Evolutionary conservation across 2,329 filamentous ascomycete species (phyloP).

Genomic region (Alternaria atra): DNA sequence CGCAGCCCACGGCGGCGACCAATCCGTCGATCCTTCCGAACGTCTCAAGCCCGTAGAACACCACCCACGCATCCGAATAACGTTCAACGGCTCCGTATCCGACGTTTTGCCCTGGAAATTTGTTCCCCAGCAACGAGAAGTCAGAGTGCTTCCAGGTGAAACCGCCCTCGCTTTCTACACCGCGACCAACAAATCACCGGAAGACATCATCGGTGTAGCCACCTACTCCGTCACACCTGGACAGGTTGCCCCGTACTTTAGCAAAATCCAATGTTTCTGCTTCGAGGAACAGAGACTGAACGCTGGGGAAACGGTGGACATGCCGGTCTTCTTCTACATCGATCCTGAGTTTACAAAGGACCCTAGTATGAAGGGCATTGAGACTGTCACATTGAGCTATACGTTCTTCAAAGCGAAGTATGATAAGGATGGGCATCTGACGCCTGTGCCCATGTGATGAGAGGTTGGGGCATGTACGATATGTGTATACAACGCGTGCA

Average conservation of each 20-base stretch:
- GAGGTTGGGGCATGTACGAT: slow-evolving; percentile 15
- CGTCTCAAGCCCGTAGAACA: slow-evolving; percentile 82
- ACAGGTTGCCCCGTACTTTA: slow-evolving; percentile 96
- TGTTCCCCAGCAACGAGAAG: slow-evolving; percentile 93
- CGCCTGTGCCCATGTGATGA: slow-evolving; percentile 58
- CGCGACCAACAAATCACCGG: slow-evolving; percentile 86
- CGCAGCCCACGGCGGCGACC: slow-evolving; percentile 67
- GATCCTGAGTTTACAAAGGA: slow-evolving; percentile 95
- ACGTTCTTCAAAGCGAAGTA: slow-evolving; percentile 97
- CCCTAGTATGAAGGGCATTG: slow-evolving; percentile 89
- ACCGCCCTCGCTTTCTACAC: slow-evolving; percentile 98
- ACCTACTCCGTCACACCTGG: slow-evolving; percentile 97
- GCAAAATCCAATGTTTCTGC: slow-evolving; percentile 99
- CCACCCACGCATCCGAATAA: slow-evolving; percentile 88
- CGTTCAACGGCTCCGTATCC: slow-evolving; percentile 94
- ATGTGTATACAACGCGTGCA: neutral
- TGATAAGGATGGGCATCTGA: slow-evolving; percentile 79
- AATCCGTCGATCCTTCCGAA: slow-evolving; percentile 71
- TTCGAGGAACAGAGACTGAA: slow-evolving; percentile 95
- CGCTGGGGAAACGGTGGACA: slow-evolving; percentile 96
- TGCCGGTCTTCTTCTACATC: slow-evolving; percentile 99
- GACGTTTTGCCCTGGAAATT: slow-evolving; percentile 98
- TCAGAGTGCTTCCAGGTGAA: slow-evolving; percentile 92
- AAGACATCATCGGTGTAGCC: slow-evolving; percentile 96
- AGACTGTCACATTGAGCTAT: slow-evolving; percentile 95